A percentile compares a stretch with the other conserved stretches of the same genome.
Evolutionary conservation across 2,329 filamentous ascomycete species (phyloP).

Genomic region (Phyllosticta citriasiana): DNA sequence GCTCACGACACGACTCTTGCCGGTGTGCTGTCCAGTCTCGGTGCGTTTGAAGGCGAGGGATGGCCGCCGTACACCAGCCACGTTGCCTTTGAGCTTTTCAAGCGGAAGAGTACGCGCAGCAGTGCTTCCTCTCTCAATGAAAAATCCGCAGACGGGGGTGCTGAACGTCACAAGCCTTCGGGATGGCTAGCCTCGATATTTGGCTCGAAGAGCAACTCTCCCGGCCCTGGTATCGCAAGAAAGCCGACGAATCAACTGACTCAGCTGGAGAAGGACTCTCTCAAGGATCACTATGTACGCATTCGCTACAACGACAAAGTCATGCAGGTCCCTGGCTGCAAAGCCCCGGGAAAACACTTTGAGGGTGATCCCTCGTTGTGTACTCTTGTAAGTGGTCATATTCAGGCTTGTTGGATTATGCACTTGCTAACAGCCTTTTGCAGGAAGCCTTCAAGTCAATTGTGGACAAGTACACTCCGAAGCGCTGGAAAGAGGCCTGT

Average conservation of each 20-base stretch:
- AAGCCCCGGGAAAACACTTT: conserved; percentile 65
- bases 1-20: conserved; percentile 94
- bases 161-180: background rate
- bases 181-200: conserved; percentile 9
- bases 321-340: conserved; percentile 75
- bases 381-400: conserved; percentile 54
- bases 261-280: conserved; percentile 45
- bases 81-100: conserved; percentile 84
- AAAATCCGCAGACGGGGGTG: background rate
- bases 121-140: conserved; percentile 10
- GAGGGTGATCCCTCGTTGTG: conserved; percentile 83
- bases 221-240: conserved; percentile 45
- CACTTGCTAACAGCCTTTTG: background rate
- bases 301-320: conserved; percentile 83
- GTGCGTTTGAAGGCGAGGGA: conserved; percentile 59
- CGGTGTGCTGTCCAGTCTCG: conserved; percentile 64
- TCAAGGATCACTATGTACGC: conserved; percentile 77
- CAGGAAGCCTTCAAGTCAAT: conserved; percentile 84
- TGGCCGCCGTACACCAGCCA: conserved; percentile 96
- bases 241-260: conserved; percentile 48
- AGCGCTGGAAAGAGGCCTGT: conserved; percentile 63
- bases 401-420: background rate
- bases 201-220: background rate
- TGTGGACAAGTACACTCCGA: conserved; percentile 80
- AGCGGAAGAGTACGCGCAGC: conserved; percentile 32